Evolutionary conservation across 2,329 filamentous ascomycete species (phyloP).

Genomic region (Cladosporium velox): DNA sequence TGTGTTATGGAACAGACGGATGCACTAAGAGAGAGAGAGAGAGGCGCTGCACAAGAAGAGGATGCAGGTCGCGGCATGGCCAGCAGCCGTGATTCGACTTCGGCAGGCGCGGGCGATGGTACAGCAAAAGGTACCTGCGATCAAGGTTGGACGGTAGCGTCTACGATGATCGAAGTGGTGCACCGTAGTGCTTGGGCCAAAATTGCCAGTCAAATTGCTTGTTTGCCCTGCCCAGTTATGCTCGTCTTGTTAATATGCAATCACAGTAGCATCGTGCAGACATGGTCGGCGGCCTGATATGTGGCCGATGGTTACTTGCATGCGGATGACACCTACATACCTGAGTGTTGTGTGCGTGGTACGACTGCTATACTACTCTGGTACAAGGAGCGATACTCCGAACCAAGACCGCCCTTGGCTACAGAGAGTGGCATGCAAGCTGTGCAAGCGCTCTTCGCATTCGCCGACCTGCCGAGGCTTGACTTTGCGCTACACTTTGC

Average conservation of each 20-base stretch:
- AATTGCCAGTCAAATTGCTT: background rate
- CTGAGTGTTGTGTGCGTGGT: background rate
- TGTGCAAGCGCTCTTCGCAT: background rate
- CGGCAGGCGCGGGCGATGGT: constrained; percentile 5
- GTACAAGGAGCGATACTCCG: background rate
- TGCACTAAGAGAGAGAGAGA: background rate
- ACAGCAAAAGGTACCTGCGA: background rate
- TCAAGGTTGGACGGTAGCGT: constrained; percentile 6
- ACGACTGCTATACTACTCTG: background rate
- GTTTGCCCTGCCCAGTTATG: background rate
- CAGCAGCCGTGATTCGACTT: constrained; percentile 4
- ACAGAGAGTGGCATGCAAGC: background rate
- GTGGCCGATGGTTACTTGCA: background rate
- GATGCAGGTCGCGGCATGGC: background rate
- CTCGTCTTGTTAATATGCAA: background rate
- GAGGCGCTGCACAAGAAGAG: background rate
- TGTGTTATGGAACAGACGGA: background rate
- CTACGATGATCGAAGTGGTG: background rate
- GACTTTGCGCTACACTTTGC: background rate
- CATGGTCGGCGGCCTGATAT: background rate
- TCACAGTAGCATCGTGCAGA: background rate
- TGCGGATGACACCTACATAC: background rate
- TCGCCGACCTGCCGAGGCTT: constrained; percentile 14
- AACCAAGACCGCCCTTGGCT: background rate
- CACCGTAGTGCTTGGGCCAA: background rate